Conservation (phyloP, 345 rosid genomes). For the Physaria fendleri region DNA sequence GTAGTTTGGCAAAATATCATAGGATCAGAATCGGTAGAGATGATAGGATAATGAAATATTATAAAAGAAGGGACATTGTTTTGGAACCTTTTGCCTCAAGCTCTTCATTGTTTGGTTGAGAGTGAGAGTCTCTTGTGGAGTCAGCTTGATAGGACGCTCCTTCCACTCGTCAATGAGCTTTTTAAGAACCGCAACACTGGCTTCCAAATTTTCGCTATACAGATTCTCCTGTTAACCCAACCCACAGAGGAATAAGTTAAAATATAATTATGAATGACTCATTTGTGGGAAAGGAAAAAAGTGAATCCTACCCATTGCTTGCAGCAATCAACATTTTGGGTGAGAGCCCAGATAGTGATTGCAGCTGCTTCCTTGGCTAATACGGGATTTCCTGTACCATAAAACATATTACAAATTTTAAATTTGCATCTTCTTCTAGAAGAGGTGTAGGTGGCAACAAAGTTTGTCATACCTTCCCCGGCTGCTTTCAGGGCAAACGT, state of each 20-base stretch:
- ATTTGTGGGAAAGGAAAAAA: slow-evolving; percentile 1
- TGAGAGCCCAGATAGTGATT: slow-evolving; percentile 51
- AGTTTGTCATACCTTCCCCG: slow-evolving; percentile 45
- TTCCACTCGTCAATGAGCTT: slow-evolving; percentile 54
- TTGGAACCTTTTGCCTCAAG: slow-evolving; percentile 49
- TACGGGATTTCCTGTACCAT: slow-evolving; percentile 39
- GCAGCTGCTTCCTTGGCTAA: slow-evolving; percentile 63
- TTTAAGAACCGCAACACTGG: slow-evolving; percentile 45
- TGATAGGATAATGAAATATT: neutral
- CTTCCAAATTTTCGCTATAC: slow-evolving; percentile 52
- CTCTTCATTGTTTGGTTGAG: slow-evolving; percentile 42
- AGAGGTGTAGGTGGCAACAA: neutral
- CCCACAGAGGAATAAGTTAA: neutral
- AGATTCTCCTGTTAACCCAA: slow-evolving; percentile 46
- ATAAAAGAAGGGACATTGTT: neutral
- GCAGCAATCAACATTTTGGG: slow-evolving; percentile 58
- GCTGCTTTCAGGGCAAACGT: slow-evolving; percentile 47
- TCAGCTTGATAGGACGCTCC: slow-evolving; percentile 36
- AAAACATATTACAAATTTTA: neutral
- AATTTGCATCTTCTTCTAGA: neutral
- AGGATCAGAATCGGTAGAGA: neutral
- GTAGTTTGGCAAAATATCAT: slow-evolving; percentile 1
- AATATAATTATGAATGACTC: neutral
- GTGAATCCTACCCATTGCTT: slow-evolving; percentile 55
- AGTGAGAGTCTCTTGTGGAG: slow-evolving; percentile 37